A percentile compares a stretch with the other conserved stretches of the same genome.
phyloP scores from a whole-genome alignment of 257 asterid species.

The Rehmannia glutinosa region DNA sequence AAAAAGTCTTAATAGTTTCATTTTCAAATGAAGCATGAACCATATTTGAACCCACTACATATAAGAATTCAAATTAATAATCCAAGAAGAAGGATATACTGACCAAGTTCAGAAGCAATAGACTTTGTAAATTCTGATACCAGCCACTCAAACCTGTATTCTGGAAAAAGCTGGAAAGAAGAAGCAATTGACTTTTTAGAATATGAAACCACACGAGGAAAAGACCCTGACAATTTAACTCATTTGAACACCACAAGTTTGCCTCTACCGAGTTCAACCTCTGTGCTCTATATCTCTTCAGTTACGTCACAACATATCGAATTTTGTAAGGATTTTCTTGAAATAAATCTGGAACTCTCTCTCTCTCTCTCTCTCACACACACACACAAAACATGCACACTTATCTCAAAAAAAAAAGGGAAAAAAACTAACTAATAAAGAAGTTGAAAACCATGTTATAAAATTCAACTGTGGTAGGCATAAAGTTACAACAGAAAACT shows the following conservation, averaged over 20 bases:
- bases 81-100: conserved; percentile 17
- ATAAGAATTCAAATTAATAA: background rate
- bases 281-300: background rate
- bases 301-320: background rate
- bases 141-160: conserved; percentile 87
- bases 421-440: too few relatives aligned
- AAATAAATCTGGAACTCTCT: background rate
- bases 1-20: background rate
- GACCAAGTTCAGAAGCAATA: conserved; percentile 87
- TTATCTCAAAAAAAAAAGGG: background rate
- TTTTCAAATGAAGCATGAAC: conserved; percentile 6
- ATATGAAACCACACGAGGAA: conserved; percentile 3
- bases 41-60: conserved; percentile 5
- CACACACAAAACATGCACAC: background rate
- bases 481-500: too few relatives aligned
- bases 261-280: background rate
- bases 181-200: conserved; percentile 21
- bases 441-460: background rate
- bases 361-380: background rate
- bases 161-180: conserved; percentile 68
- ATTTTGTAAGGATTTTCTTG: background rate
- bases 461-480: background rate
- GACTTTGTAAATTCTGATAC: conserved; percentile 69
- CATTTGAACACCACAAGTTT: background rate
- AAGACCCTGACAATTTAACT: background rate